A percentile compares a stretch with the other conserved stretches of the same genome.
Evolutionary conservation across 2,329 filamentous ascomycete genomes (phyloP).

Genomic region (Epichloe amarillans): DNA sequence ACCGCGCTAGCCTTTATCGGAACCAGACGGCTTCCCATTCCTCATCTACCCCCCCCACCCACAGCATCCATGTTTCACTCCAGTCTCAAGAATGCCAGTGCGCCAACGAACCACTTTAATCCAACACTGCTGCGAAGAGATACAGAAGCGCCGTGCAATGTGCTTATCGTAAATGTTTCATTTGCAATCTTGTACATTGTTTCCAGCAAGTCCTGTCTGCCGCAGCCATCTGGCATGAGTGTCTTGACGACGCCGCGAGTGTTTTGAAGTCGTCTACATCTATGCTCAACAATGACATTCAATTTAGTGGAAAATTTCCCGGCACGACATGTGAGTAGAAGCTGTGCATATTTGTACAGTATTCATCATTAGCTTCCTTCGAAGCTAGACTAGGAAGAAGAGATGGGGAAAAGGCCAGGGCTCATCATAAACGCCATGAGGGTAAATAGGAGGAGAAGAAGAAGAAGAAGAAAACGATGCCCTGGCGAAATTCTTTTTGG

Average conservation of each 20-base stretch:
- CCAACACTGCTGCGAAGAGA: background rate
- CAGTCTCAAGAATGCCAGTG: conserved; percentile 1
- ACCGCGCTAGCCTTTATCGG: background rate
- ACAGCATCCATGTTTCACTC: conserved; percentile 2
- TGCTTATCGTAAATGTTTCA: too few relatives aligned
- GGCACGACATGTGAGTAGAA: background rate
- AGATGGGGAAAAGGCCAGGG: background rate
- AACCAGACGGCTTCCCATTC: background rate
- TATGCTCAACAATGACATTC: too few relatives aligned
- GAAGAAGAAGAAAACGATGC: background rate
- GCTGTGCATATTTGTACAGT: background rate
- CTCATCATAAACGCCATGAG: background rate
- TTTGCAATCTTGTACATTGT: too few relatives aligned
- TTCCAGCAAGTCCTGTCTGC: too few relatives aligned
- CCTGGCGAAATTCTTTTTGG: background rate
- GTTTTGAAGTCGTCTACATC: too few relatives aligned
- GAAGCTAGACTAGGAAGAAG: background rate
- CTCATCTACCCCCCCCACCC: too few relatives aligned
- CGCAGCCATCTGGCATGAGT: too few relatives aligned
- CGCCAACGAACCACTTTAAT: background rate
- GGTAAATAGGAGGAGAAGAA: background rate
- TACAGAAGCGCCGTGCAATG: too few relatives aligned
- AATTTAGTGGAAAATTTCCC: too few relatives aligned
- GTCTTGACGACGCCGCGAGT: too few relatives aligned
- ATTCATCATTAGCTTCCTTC: conserved; percentile 2